Evolutionary conservation across 768 basidiomycete species (phyloP).

Genomic region (Pilatotrama ljubarskyi): DNA sequence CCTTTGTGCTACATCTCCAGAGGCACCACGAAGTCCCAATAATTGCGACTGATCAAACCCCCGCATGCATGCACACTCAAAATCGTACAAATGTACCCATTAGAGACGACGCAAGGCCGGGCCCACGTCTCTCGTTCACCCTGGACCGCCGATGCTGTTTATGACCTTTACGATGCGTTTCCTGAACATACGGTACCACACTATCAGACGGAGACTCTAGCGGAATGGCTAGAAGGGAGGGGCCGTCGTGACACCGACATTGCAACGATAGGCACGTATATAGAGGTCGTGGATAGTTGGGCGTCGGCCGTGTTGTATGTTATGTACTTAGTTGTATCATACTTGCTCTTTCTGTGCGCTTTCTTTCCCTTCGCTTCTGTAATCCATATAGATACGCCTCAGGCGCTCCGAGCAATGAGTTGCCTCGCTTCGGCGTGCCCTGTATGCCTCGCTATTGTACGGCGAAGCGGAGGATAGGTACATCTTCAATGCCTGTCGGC

Average conservation of each 20-base stretch:
- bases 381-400: no score
- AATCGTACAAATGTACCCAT: background rate
- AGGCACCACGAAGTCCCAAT: no score
- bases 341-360: background rate
- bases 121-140: background rate
- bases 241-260: no score
- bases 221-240: background rate
- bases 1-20: no score
- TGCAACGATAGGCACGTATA: background rate
- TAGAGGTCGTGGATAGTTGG: background rate
- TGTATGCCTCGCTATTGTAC: no score
- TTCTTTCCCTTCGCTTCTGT: no score
- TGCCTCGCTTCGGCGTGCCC: no score
- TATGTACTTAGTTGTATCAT: background rate
- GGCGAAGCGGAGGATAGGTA: no score
- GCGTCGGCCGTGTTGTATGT: background rate
- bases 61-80: no score
- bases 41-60: no score
- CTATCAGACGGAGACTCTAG: background rate
- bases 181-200: background rate
- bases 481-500: no score
- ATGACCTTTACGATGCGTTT: background rate
- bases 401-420: no score
- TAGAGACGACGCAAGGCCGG: slow-evolving; percentile 1
- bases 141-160: background rate